Evolutionary conservation across 176 grass and related monocot genomes (phyloP).

Genomic region (Olyra latifolia): DNA sequence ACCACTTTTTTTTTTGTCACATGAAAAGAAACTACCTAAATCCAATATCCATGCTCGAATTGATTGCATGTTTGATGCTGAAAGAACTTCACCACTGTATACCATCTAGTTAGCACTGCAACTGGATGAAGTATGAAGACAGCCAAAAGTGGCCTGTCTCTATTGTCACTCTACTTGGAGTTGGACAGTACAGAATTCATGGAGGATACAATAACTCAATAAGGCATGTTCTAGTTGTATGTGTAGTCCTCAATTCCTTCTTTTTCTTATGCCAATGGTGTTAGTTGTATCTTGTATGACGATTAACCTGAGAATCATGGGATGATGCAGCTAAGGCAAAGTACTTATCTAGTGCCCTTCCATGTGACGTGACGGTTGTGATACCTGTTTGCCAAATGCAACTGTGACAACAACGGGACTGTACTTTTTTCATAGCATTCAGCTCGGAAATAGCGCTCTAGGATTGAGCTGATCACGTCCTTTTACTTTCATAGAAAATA

Average conservation of each 20-base stretch:
- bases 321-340: background rate
- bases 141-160: conserved; percentile 22
- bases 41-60: too few relatives aligned
- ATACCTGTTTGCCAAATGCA: background rate
- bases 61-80: too few relatives aligned
- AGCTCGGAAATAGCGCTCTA: background rate
- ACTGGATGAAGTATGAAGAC: background rate
- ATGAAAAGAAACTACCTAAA: too few relatives aligned
- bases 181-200: background rate
- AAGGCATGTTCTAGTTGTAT: background rate
- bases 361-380: background rate
- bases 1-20: too few relatives aligned
- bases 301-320: background rate
- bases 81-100: too few relatives aligned
- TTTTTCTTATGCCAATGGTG: background rate
- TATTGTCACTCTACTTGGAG: background rate
- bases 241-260: background rate
- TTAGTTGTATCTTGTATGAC: background rate
- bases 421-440: background rate
- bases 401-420: background rate
- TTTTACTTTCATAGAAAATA: background rate
- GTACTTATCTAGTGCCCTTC: background rate
- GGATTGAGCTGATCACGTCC: background rate
- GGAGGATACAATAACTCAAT: background rate
- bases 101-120: conserved; percentile 1